A percentile compares a stretch with the other conserved stretches of the same genome.
Evolutionary conservation across 2,329 filamentous ascomycete species (phyloP).

Genomic region (Lachnellula subtilissima): DNA sequence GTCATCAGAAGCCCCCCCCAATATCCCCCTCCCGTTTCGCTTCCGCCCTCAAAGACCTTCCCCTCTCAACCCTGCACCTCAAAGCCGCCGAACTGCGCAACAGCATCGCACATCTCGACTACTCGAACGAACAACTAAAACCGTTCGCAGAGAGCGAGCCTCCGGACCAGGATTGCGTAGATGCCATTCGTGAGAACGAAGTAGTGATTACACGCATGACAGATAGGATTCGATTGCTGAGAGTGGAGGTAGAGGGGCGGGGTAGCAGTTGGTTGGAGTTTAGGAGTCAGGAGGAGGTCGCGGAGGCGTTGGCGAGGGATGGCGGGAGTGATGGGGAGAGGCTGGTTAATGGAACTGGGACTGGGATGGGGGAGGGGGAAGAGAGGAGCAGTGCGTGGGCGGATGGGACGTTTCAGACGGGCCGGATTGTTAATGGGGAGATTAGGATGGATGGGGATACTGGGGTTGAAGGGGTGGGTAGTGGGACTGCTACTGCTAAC

Average conservation of each 20-base stretch:
- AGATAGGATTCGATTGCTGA: constrained; percentile 59
- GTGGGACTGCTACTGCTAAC: constrained; percentile 7
- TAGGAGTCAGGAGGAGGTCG: constrained; percentile 41
- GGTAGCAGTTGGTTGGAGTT: constrained; percentile 56
- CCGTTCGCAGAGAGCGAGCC: constrained; percentile 54
- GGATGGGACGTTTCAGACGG: constrained; percentile 60
- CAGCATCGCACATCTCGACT: constrained; percentile 67
- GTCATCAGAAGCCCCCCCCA: constrained; percentile 59
- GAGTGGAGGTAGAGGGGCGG: constrained; percentile 54
- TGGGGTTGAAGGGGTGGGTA: constrained; percentile 1
- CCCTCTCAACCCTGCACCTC: constrained; percentile 59
- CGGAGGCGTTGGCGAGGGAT: constrained; percentile 36
- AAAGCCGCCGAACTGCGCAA: constrained; percentile 74
- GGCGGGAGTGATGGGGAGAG: constrained; percentile 28
- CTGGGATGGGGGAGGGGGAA: constrained; percentile 14
- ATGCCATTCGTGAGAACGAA: constrained; percentile 70
- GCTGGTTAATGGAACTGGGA: constrained; percentile 21
- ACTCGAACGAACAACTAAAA: constrained; percentile 67
- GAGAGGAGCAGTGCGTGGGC: constrained; percentile 43
- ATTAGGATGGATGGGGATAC: constrained; percentile 39
- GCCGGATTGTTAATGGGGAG: constrained; percentile 49
- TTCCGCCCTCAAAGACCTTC: constrained; percentile 61
- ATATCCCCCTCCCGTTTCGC: constrained; percentile 62
- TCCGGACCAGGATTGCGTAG: constrained; percentile 66
- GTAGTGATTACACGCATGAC: constrained; percentile 63